Evolutionary conservation across 192 early-diverging fungal species (phyloP).

Genomic region (Coemansia sp.): DNA sequence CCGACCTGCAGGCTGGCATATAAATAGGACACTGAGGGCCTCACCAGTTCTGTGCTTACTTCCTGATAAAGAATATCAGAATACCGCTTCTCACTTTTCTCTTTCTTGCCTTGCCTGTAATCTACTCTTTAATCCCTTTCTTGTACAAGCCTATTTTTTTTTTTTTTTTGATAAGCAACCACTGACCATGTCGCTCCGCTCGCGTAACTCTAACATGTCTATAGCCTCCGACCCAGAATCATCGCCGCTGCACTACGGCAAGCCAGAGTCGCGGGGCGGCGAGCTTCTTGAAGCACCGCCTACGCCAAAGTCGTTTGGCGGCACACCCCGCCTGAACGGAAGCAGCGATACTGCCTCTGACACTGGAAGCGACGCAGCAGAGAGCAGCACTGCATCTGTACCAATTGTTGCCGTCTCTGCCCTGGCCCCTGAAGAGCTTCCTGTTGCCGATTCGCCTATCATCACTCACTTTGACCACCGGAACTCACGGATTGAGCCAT

Average conservation of each 20-base stretch:
- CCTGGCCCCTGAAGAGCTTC: slow-evolving; percentile 10
- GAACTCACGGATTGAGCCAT: slow-evolving; percentile 1
- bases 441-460: slow-evolving; percentile 29
- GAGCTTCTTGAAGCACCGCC: slow-evolving; percentile 19
- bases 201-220: slow-evolving; percentile 5
- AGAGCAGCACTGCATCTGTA: not conserved
- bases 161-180: not conserved
- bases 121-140: not conserved
- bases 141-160: not conserved
- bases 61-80: slow-evolving; percentile 2
- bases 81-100: not conserved
- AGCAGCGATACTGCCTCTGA: not conserved
- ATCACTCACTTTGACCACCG: slow-evolving; percentile 24
- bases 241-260: slow-evolving; percentile 2
- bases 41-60: not conserved
- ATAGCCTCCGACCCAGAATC: slow-evolving; percentile 11
- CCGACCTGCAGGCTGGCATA: slow-evolving; percentile 2
- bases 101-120: slow-evolving; percentile 8
- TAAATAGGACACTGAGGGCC: slow-evolving; percentile 4
- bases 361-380: not conserved
- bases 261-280: slow-evolving; percentile 3
- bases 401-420: not conserved
- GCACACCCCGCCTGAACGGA: not conserved
- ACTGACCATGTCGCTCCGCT: slow-evolving; percentile 7
- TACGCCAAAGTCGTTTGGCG: slow-evolving; percentile 42